Evolutionary conservation across 2,329 filamentous ascomycete species (phyloP).

Genomic region (Knufia petricola): DNA sequence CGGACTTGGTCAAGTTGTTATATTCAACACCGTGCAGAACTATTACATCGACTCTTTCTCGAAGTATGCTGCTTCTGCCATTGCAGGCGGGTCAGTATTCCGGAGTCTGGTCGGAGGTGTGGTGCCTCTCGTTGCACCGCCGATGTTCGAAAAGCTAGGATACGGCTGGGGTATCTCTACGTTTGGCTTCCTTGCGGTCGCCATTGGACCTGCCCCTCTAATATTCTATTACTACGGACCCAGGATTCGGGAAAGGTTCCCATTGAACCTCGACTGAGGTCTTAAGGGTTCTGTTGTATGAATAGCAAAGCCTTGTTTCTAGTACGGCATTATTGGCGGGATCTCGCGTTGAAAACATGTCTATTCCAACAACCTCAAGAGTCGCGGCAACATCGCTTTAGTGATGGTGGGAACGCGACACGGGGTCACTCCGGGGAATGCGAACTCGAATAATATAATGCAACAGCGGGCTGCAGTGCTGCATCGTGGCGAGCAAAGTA

Average conservation of each 20-base stretch:
- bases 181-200: slow-evolving; percentile 38
- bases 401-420: no score
- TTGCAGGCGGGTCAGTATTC: slow-evolving; percentile 39
- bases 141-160: slow-evolving; percentile 29
- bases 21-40: slow-evolving; percentile 45
- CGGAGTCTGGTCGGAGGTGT: slow-evolving; percentile 38
- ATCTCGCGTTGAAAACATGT: no score
- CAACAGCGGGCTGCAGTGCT: neutral
- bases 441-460: slow-evolving; percentile 12
- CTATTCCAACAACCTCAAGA: no score
- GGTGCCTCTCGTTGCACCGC: slow-evolving; percentile 42
- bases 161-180: slow-evolving; percentile 35
- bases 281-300: no score
- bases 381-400: no score
- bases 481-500: no score
- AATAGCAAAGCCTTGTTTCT: no score
- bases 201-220: slow-evolving; percentile 40
- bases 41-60: slow-evolving; percentile 34
- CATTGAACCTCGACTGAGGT: slow-evolving; percentile 4
- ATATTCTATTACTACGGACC: slow-evolving; percentile 42
- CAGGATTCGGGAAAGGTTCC: slow-evolving; percentile 37
- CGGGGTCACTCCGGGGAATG: no score
- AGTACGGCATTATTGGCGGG: no score
- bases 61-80: slow-evolving; percentile 39
- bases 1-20: slow-evolving; percentile 44